Evolutionary conservation across 441 rosid genomes (phyloP), one percentile per base, ranked within the genome.

Genomic region (Populus hybrid): DNA sequence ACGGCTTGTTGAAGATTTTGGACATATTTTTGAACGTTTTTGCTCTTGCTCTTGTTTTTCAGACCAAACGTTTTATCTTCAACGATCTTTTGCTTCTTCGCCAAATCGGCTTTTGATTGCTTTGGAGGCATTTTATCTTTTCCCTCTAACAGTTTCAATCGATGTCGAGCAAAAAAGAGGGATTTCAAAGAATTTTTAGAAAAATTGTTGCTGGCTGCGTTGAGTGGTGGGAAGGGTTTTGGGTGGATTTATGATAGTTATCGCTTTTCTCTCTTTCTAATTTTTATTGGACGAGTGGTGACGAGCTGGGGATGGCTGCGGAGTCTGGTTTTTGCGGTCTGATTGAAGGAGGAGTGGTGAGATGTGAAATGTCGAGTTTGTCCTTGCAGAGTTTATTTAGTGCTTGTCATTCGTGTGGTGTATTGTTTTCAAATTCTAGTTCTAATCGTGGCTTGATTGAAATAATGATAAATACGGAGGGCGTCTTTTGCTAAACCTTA

Each of bases 31-130:
- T 30, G 32, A 30, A 30, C 32, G 32, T 3, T 30, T 30, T 93
- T 91, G 83, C 96, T 90, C 88, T 93, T 93, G 81, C 89, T 91
- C 85, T 92, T 92, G 83, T 93, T 91, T 81, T 92, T 91, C 73
- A 91, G 83, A 8, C 97, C 95, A 76, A 93, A 93, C 0, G 96
- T 93, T 83, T 89, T 93, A 87, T 90, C 96, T 85, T 91, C 96
- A 24, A 90, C 92, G 76, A 88, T 57, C 86, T 91, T 93, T 81
- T 91, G 91, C 89, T 93, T 93, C 87, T 91, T 93, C 83, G 92
- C 90, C 82, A 91, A 70, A 76, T 93, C 96, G 67, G 90, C 85
- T 80, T 91, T 90, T 6, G 95, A 82, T 78, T 81, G 88, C 92
- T 93, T 90, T 40, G 95, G 96, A 73, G 94, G 93, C 96, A 93